These are phyloP conservation scores for Clonostachys rhizophaga DNA, from an alignment of 2,329 filamentous ascomycete species.

Conservation along the genomic window DNA sequence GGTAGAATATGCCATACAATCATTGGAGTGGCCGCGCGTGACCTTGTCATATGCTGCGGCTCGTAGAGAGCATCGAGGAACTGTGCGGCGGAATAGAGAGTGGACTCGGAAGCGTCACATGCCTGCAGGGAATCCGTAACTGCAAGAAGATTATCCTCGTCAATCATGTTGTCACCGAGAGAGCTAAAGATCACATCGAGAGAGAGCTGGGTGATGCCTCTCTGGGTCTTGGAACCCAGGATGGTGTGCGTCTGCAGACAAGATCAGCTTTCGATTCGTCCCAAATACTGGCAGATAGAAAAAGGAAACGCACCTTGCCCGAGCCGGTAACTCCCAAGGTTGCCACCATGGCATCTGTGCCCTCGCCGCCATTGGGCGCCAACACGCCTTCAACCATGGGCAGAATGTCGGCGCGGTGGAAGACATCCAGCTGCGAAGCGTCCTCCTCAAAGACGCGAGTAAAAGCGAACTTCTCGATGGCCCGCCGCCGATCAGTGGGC, in stretches of 20 bases:
- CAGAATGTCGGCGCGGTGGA: conserved; percentile 72
- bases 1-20: conserved; percentile 42
- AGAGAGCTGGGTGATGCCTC: conserved; percentile 86
- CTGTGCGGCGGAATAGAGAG: conserved; percentile 65
- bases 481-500: conserved; percentile 78
- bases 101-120: conserved; percentile 77
- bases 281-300: no score
- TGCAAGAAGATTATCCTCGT: conserved; percentile 49
- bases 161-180: conserved; percentile 67
- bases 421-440: conserved; percentile 79
- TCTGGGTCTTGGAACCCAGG: conserved; percentile 78
- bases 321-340: conserved; percentile 93
- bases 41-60: conserved; percentile 48
- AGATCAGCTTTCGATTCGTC: no score
- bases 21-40: conserved; percentile 66
- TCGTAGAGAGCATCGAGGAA: conserved; percentile 83
- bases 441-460: conserved; percentile 89
- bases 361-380: conserved; percentile 66
- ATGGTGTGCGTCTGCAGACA: conserved; percentile 81
- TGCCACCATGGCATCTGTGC: conserved; percentile 83
- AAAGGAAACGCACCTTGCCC: conserved; percentile 66
- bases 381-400: conserved; percentile 78
- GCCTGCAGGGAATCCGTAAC: conserved; percentile 70
- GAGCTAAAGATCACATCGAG: conserved; percentile 88
- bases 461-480: conserved; percentile 91